Conservation (phyloP, 164 flowering plant species). For the Umbilicus rupestris region DNA sequence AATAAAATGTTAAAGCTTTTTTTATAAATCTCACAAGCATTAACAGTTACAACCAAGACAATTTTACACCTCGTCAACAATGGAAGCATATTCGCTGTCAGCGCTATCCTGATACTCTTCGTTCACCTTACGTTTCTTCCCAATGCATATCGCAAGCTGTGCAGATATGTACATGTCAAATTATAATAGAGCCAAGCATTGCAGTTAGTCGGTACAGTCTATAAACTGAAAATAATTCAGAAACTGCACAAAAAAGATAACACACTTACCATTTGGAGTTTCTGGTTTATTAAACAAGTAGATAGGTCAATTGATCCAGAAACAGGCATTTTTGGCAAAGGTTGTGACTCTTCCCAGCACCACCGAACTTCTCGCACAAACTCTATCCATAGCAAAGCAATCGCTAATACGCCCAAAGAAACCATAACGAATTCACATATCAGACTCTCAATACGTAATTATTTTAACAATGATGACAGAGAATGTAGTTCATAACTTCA, state of each 20-base stretch:
- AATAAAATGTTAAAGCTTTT: not conserved
- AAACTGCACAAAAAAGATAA: not conserved
- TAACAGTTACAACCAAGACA: not conserved
- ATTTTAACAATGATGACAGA: not conserved
- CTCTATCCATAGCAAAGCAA: constrained; percentile 90
- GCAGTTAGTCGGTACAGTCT: not conserved
- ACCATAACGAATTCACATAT: not conserved
- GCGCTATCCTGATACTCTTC: constrained; percentile 30
- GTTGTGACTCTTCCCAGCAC: constrained; percentile 96
- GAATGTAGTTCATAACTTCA: not conserved
- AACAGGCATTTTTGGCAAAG: constrained; percentile 64
- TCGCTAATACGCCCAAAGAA: constrained; percentile 36
- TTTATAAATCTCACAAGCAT: not conserved
- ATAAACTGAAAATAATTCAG: not conserved
- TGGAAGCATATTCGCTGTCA: constrained; percentile 21
- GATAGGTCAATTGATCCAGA: constrained; percentile 66
- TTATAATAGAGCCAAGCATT: not conserved
- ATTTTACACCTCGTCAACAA: constrained; percentile 19
- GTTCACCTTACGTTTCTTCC: constrained; percentile 36
- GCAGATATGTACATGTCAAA: constrained; percentile 9
- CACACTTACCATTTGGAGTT: constrained; percentile 74
- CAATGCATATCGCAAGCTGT: constrained; percentile 92
- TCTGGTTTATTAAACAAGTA: constrained; percentile 83
- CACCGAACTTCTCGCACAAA: constrained; percentile 96
- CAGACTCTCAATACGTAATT: not conserved